A percentile compares a stretch with the other conserved stretches of the same genome.
Conservation (phyloP, 768 basidiomycete species). For the Dioszegia hungarica region DNA sequence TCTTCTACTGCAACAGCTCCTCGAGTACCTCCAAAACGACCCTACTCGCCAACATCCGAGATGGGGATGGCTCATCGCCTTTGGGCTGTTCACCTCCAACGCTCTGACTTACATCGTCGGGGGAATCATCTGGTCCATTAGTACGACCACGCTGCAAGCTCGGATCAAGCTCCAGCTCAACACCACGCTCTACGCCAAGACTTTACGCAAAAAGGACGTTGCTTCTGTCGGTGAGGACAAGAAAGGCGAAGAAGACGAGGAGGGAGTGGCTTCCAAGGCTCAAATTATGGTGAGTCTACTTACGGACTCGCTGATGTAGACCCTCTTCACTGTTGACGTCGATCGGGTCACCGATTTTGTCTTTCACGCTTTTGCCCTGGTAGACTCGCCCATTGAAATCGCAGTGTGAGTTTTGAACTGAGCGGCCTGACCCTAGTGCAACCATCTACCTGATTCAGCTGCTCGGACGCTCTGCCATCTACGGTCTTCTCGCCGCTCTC, state of each 20-base stretch:
- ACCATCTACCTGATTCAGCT: constrained; percentile 70
- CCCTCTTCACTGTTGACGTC: constrained; percentile 90
- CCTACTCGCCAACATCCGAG: constrained; percentile 55
- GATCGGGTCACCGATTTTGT: constrained; percentile 79
- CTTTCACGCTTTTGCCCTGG: constrained; percentile 39
- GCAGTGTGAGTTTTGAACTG: constrained; percentile 50
- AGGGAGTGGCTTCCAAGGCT: constrained; percentile 57
- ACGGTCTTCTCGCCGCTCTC: constrained; percentile 69
- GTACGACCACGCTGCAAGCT: constrained; percentile 64
- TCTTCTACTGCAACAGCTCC: constrained; percentile 60
- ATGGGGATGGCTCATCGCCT: constrained; percentile 69
- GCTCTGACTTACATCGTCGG: constrained; percentile 50
- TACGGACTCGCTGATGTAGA: constrained; percentile 44
- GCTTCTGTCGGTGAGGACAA: constrained; percentile 49
- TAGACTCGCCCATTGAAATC: constrained; percentile 52
- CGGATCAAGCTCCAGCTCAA: constrained; percentile 71
- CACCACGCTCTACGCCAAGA: constrained; percentile 78
- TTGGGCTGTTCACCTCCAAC: constrained; percentile 42
- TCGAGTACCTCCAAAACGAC: constrained; percentile 65
- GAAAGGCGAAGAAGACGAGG: constrained; percentile 58
- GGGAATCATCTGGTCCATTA: constrained; percentile 42
- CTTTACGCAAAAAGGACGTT: constrained; percentile 75
- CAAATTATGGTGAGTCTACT: constrained; percentile 63
- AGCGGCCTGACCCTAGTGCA: constrained; percentile 50
- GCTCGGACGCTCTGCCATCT: constrained; percentile 56